Conservation (phyloP, 2,329 filamentous ascomycete genomes). For the Pseudocercospora fuligena region DNA sequence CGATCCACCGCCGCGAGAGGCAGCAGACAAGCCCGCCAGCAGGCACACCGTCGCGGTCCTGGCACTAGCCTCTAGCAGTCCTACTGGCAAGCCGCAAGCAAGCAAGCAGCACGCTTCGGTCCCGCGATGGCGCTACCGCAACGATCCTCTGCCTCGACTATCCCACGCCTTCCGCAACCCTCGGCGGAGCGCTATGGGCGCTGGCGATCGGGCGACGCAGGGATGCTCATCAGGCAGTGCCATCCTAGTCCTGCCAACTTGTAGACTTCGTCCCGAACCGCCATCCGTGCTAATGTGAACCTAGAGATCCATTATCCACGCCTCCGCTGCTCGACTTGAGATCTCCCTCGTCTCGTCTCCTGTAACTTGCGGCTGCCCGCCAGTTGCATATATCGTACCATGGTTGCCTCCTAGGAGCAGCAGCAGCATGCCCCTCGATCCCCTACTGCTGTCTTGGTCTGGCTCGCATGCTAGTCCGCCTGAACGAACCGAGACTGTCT, state of each 20-base stretch:
- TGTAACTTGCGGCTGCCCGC: constrained; percentile 17
- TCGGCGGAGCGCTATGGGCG: neutral
- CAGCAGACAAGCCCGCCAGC: neutral
- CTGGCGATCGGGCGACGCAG: constrained; percentile 21
- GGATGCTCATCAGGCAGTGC: constrained; percentile 17
- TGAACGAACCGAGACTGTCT: constrained; percentile 15
- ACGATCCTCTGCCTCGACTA: constrained; percentile 1
- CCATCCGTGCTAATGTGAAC: constrained; percentile 19
- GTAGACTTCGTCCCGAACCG: constrained; percentile 3
- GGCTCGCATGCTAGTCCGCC: constrained; percentile 15
- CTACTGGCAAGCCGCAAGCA: neutral
- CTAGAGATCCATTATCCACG: constrained; percentile 23
- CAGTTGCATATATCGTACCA: constrained; percentile 21
- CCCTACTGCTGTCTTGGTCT: constrained; percentile 13
- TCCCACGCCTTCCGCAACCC: constrained; percentile 18
- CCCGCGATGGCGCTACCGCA: constrained; percentile 1
- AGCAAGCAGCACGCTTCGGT: neutral
- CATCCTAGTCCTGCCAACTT: constrained; percentile 12
- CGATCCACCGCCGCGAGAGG: neutral
- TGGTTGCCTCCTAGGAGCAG: constrained; percentile 9
- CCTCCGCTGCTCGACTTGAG: constrained; percentile 22
- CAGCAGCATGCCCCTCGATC: constrained; percentile 13
- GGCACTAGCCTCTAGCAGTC: neutral
- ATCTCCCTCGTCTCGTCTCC: constrained; percentile 18
- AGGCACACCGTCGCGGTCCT: neutral